These are phyloP conservation scores for Diaporthe sp. DNA, from an alignment of 2,329 filamentous ascomycete species.

Conservation along the genomic window DNA sequence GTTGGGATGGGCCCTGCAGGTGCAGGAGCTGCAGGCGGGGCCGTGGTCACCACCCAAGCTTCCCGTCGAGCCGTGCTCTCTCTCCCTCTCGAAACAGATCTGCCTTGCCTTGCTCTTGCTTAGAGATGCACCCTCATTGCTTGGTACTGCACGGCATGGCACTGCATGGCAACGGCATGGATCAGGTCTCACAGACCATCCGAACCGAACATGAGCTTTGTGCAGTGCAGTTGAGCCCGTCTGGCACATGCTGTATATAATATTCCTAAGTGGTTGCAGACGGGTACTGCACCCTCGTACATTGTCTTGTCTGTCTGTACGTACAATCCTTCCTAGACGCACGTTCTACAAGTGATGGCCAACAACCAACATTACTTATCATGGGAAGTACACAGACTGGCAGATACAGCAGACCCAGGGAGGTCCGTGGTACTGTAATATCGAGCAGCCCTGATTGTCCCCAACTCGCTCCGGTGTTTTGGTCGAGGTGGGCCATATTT, in stretches of 20 bases:
- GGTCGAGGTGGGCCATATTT: background rate
- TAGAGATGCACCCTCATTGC: background rate
- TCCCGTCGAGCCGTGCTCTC: too few species aligned
- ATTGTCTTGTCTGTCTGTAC: too few species aligned
- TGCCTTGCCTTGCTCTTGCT: background rate
- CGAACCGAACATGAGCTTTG: conserved; percentile 3
- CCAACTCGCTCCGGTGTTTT: conserved; percentile 5
- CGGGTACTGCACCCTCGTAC: background rate
- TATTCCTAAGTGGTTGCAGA: too few species aligned
- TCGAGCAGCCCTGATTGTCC: background rate
- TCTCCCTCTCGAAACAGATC: conserved; percentile 14
- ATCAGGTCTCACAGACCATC: conserved; percentile 20
- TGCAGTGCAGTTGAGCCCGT: background rate
- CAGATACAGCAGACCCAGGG: background rate
- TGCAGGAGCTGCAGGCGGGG: conserved; percentile 18
- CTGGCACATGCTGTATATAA: too few species aligned
- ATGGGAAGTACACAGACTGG: background rate
- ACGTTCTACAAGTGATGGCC: background rate
- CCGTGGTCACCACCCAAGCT: conserved; percentile 2
- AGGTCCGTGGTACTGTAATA: conserved; percentile 13
- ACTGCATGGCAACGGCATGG: conserved; percentile 25
- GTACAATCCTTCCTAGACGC: background rate
- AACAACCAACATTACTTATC: background rate
- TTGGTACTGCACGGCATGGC: conserved; percentile 7
- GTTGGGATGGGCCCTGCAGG: conserved; percentile 24